Conservation (phyloP, 345 rosid species). For the Heritiera littoralis region DNA sequence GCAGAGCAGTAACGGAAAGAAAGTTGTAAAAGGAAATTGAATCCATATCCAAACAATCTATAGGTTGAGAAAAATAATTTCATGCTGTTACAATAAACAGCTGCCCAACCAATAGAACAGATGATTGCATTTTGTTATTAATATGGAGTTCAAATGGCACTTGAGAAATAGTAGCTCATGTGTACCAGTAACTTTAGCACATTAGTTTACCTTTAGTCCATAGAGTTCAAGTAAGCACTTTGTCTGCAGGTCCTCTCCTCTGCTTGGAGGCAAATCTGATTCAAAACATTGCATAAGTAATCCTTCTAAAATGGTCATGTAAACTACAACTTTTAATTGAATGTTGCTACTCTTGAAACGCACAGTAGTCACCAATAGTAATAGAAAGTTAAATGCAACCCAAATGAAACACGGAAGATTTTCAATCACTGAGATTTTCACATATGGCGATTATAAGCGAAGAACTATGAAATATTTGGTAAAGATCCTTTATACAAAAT, state of each 20-base stretch:
- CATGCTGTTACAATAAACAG: background rate
- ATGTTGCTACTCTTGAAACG: background rate
- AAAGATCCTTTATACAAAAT: slow-evolving; percentile 4
- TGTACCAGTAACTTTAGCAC: slow-evolving; percentile 7
- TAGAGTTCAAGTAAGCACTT: slow-evolving; percentile 93
- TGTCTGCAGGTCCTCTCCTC: slow-evolving; percentile 91
- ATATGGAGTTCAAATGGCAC: background rate
- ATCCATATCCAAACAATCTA: background rate
- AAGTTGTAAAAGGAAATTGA: background rate
- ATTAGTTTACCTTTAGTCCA: slow-evolving; percentile 74
- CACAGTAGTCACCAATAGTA: background rate
- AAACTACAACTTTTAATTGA: slow-evolving; percentile 8
- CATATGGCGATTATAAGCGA: background rate
- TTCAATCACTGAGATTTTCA: background rate
- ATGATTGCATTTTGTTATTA: background rate
- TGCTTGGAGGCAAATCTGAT: slow-evolving; percentile 82
- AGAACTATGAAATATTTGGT: slow-evolving; percentile 3
- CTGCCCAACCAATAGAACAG: background rate
- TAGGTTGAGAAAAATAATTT: background rate
- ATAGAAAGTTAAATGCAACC: slow-evolving; percentile 6
- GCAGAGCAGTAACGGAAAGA: no score
- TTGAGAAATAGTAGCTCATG: background rate
- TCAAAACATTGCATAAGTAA: slow-evolving; percentile 30
- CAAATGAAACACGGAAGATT: background rate
- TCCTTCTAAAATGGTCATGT: background rate